A percentile compares a stretch with the other conserved stretches of the same genome.
These are phyloP conservation scores for Mortierella alpina DNA, from an alignment of 192 early-diverging fungal species.

Conservation along the genomic window DNA sequence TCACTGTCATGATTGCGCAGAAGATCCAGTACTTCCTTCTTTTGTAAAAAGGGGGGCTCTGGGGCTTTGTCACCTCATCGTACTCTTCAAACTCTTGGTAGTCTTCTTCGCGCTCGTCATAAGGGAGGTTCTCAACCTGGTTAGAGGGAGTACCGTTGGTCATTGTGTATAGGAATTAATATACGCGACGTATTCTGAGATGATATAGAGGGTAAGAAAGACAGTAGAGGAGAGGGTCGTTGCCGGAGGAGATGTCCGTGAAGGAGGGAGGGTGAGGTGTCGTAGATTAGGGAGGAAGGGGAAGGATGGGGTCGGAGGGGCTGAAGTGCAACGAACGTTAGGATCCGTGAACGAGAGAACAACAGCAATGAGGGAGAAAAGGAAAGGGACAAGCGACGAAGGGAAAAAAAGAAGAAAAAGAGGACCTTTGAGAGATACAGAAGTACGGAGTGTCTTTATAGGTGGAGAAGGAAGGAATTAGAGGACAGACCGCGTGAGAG, in stretches of 20 bases:
- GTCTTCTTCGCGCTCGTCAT: slow-evolving; percentile 49
- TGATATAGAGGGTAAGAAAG: too few species aligned
- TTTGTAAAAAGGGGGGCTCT: slow-evolving; percentile 58
- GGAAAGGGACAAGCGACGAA: slow-evolving; percentile 29
- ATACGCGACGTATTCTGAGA: background rate
- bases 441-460: background rate
- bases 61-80: slow-evolving; percentile 52
- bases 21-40: slow-evolving; percentile 65
- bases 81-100: slow-evolving; percentile 55
- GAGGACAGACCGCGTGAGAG: slow-evolving; percentile 14
- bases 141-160: slow-evolving; percentile 35
- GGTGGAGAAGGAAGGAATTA: slow-evolving; percentile 32
- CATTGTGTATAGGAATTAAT: slow-evolving; percentile 9
- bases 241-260: slow-evolving; percentile 1
- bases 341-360: slow-evolving; percentile 1
- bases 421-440: background rate
- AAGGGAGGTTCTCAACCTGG: slow-evolving; percentile 48
- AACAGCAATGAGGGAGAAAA: slow-evolving; percentile 12
- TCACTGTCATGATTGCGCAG: slow-evolving; percentile 59
- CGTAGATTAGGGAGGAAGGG: background rate
- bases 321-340: background rate
- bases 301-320: background rate
- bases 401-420: slow-evolving; percentile 16
- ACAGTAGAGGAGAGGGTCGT: slow-evolving; percentile 8
- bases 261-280: background rate